These are phyloP conservation scores for Yarrowia sp. DNA, from an alignment of 805 yeast genomes.

Conservation along the genomic window DNA sequence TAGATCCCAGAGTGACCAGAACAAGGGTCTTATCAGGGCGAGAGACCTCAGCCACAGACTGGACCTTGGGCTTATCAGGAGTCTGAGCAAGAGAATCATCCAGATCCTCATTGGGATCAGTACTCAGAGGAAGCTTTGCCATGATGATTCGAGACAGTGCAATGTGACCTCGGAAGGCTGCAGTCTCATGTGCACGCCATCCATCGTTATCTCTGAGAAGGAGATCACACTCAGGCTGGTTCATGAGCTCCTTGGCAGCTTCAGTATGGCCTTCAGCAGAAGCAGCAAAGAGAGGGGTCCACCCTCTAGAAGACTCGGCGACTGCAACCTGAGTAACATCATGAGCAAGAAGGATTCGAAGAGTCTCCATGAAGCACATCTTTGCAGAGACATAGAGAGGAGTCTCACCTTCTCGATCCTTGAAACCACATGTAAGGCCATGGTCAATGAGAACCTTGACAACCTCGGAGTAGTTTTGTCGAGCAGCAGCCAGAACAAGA, in stretches of 20 bases:
- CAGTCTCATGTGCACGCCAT: constrained; percentile 98
- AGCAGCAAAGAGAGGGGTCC: constrained; percentile 92
- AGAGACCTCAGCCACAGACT: constrained; percentile 64
- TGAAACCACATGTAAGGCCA: constrained; percentile 64
- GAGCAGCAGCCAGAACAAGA: neutral
- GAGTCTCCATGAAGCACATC: constrained; percentile 53
- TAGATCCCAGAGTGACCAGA: constrained; percentile 82
- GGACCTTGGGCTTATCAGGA: constrained; percentile 2
- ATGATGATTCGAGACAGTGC: constrained; percentile 59
- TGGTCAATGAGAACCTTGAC: constrained; percentile 50
- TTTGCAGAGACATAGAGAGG: constrained; percentile 80
- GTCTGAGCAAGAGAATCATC: neutral
- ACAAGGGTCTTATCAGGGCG: constrained; percentile 60
- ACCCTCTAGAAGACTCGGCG: constrained; percentile 75
- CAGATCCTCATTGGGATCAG: neutral
- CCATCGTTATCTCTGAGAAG: constrained; percentile 75
- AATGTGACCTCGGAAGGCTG: constrained; percentile 83
- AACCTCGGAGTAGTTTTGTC: constrained; percentile 44
- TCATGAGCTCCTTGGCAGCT: constrained; percentile 55
- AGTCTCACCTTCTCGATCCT: constrained; percentile 69
- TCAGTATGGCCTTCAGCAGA: constrained; percentile 76
- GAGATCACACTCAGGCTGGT: constrained; percentile 48
- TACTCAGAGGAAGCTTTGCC: constrained; percentile 29
- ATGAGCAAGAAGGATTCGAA: constrained; percentile 53
- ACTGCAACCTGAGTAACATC: constrained; percentile 71